Percentiles rank a stretch among this genome's conserved stretches.
Evolutionary conservation across 257 asterid genomes (phyloP).

Genomic region (Solanum sejunctum): DNA sequence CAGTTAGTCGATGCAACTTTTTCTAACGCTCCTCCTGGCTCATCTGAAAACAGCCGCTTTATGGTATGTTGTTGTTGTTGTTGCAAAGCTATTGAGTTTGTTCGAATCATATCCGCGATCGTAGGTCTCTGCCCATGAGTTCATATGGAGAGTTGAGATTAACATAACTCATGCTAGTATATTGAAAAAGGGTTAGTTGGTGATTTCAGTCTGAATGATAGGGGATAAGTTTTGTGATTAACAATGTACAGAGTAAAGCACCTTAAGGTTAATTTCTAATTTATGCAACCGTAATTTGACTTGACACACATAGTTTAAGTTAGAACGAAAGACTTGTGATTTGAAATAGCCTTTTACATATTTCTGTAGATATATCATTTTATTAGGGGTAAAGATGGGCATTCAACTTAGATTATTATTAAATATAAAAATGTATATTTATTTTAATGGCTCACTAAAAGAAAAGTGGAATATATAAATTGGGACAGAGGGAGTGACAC

Average conservation of each 20-base stretch:
- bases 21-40: no score
- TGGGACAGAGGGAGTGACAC: no score
- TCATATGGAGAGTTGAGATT: neutral
- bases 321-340: no score
- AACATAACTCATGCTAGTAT: neutral
- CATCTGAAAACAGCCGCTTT: no score
- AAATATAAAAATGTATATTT: no score
- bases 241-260: neutral
- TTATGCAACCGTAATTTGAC: neutral
- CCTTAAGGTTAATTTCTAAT: no score
- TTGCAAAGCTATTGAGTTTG: neutral
- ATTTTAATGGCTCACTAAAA: neutral
- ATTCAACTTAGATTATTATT: neutral
- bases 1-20: no score
- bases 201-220: neutral
- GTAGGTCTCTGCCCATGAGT: neutral
- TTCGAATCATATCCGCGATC: neutral
- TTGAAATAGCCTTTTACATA: no score
- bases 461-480: neutral
- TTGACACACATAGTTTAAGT: neutral
- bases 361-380: neutral
- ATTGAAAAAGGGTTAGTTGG: neutral
- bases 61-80: no score
- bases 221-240: neutral
- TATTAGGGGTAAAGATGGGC: neutral